A percentile compares a stretch with the other conserved stretches of the same genome.
phyloP scores from a whole-genome alignment of 352 stramenopile genomes.

The Thraustochytrium striatum region DNA sequence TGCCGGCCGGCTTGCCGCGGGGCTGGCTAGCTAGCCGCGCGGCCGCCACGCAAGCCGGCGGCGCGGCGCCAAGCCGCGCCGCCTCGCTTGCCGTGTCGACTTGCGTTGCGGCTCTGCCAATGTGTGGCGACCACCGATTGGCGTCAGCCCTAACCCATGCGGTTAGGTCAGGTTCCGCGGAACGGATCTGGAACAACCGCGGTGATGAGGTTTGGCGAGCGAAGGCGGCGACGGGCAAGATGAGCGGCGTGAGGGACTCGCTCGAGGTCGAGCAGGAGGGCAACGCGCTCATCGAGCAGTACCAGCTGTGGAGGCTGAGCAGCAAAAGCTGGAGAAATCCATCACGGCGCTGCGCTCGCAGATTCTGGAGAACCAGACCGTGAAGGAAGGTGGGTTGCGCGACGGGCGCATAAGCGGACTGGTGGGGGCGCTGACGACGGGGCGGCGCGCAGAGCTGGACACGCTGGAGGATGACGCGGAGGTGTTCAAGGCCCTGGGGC shows the following conservation, averaged over 20 bases:
- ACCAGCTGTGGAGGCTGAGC: slow-evolving; percentile 7
- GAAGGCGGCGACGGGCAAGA: not conserved
- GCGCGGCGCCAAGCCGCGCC: too few species aligned
- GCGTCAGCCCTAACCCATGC: too few species aligned
- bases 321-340: slow-evolving; percentile 11
- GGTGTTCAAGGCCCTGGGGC: slow-evolving; percentile 42
- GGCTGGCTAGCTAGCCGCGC: too few species aligned
- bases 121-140: too few species aligned
- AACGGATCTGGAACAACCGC: too few species aligned
- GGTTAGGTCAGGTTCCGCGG: too few species aligned
- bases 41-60: too few species aligned
- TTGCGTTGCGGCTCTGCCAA: too few species aligned
- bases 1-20: too few species aligned
- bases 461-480: slow-evolving; percentile 39
- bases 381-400: slow-evolving; percentile 10
- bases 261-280: slow-evolving; percentile 11
- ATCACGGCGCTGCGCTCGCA: slow-evolving; percentile 7
- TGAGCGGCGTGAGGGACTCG: not conserved
- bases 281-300: slow-evolving; percentile 28
- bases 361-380: slow-evolving; percentile 41
- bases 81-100: too few species aligned
- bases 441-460: not conserved
- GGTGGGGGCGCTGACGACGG: not conserved
- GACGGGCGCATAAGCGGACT: not conserved
- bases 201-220: too few species aligned